These are phyloP conservation scores for Phialemoniopsis sp. DNA, from an alignment of 2,329 filamentous ascomycete genomes.

Conservation along the genomic window DNA sequence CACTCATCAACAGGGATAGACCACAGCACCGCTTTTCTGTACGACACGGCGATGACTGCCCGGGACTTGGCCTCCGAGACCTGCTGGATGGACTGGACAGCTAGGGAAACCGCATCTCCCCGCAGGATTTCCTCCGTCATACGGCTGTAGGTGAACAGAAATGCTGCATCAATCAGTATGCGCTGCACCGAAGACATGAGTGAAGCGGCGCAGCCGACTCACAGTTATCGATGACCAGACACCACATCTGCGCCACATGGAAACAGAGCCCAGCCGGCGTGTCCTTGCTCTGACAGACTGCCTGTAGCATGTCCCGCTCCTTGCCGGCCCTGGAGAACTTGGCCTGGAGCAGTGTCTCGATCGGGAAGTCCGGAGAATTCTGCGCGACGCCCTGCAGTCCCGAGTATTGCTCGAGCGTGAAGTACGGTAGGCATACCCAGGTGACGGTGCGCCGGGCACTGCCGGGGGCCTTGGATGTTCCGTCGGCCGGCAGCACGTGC, in stretches of 20 bases:
- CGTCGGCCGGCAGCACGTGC: slow-evolving; percentile 20
- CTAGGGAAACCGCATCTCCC: slow-evolving; percentile 23
- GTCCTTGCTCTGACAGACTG: slow-evolving; percentile 32
- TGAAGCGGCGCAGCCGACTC: slow-evolving; percentile 8
- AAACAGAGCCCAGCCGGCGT: slow-evolving; percentile 33
- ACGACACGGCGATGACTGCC: slow-evolving; percentile 26
- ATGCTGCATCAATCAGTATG: slow-evolving; percentile 7
- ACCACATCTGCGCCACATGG: slow-evolving; percentile 45
- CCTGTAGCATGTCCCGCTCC: slow-evolving; percentile 41
- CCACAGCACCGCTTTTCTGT: slow-evolving; percentile 30
- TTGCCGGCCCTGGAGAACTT: slow-evolving; percentile 32
- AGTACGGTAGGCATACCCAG: slow-evolving; percentile 44
- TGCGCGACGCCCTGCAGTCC: slow-evolving; percentile 24
- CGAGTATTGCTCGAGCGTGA: slow-evolving; percentile 37
- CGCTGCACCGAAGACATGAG: slow-evolving; percentile 2
- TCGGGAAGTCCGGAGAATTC: slow-evolving; percentile 29
- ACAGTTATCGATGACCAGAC: slow-evolving; percentile 39
- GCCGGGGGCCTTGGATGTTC: slow-evolving; percentile 10
- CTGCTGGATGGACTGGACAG: slow-evolving; percentile 19
- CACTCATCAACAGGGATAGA: slow-evolving; percentile 31
- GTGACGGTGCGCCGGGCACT: slow-evolving; percentile 15
- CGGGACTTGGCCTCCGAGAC: slow-evolving; percentile 6
- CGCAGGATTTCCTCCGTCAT: slow-evolving; percentile 26
- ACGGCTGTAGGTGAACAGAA: slow-evolving; percentile 36
- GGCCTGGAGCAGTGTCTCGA: slow-evolving; percentile 36